Evolutionary conservation across 768 basidiomycete species (phyloP).

Genomic region (Ramaria sp.): DNA sequence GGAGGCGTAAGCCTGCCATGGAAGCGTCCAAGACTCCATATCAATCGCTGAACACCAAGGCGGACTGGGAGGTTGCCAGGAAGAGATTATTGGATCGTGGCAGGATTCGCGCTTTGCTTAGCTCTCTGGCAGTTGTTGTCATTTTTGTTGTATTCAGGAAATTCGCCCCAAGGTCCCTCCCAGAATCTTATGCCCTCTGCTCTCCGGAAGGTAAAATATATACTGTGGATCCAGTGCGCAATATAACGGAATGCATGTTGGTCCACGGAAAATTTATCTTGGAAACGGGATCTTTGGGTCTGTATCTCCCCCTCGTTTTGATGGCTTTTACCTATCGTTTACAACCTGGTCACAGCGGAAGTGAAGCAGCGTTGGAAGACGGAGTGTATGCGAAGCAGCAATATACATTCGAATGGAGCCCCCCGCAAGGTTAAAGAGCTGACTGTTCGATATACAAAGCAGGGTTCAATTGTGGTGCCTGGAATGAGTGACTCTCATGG

Average conservation of each 20-base stretch:
- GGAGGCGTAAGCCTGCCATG: background rate
- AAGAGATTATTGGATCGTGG: background rate
- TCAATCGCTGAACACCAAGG: background rate
- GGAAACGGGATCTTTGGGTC: constrained; percentile 41
- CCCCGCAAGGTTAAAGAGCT: background rate
- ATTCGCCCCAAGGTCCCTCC: background rate
- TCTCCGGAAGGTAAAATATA: constrained; percentile 44
- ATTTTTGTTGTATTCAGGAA: background rate
- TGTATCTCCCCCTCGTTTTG: constrained; percentile 21
- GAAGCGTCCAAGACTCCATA: background rate
- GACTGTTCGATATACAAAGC: constrained; percentile 20
- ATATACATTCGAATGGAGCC: background rate
- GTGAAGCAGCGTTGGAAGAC: constrained; percentile 1
- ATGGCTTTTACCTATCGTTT: background rate
- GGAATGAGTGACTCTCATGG: constrained; percentile 71
- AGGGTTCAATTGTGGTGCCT: constrained; percentile 53
- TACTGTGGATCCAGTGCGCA: constrained; percentile 48
- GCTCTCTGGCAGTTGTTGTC: constrained; percentile 1
- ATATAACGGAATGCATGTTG: constrained; percentile 52
- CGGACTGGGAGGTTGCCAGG: background rate
- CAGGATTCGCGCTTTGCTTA: background rate
- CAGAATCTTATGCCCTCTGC: constrained; percentile 44
- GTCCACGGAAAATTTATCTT: constrained; percentile 37
- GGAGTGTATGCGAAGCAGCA: background rate
- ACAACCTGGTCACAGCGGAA: background rate